These are phyloP conservation scores for Aureobasidium mangrovei DNA, from an alignment of 2,329 filamentous ascomycete genomes.

Conservation along the genomic window DNA sequence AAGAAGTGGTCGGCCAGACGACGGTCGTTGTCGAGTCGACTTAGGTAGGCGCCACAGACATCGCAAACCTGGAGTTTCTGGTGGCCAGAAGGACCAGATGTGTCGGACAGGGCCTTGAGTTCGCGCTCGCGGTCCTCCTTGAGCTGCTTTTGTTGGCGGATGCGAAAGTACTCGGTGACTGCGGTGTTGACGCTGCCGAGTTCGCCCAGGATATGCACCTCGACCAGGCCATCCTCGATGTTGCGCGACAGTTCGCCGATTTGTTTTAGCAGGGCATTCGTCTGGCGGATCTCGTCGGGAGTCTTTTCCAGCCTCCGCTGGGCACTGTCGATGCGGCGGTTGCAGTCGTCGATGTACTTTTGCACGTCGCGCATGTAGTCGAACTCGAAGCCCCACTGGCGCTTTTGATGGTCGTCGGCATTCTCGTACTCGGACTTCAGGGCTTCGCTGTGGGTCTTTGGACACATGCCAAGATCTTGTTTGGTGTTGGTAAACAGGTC, in stretches of 20 bases:
- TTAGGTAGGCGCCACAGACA: slow-evolving; percentile 92
- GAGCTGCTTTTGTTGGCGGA: slow-evolving; percentile 68
- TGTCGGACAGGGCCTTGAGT: slow-evolving; percentile 83
- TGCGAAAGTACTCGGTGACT: slow-evolving; percentile 78
- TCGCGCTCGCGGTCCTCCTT: slow-evolving; percentile 82
- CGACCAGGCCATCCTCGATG: slow-evolving; percentile 73
- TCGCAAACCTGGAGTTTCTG: slow-evolving; percentile 99
- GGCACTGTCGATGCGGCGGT: slow-evolving; percentile 81
- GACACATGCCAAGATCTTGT: slow-evolving; percentile 85
- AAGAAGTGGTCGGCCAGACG: slow-evolving; percentile 95
- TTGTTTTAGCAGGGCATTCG: slow-evolving; percentile 77
- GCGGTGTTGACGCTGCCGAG: slow-evolving; percentile 71
- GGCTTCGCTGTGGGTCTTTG: slow-evolving; percentile 78
- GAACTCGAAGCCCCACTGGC: slow-evolving; percentile 82
- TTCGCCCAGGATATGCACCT: slow-evolving; percentile 79
- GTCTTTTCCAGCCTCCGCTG: slow-evolving; percentile 93
- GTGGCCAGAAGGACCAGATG: slow-evolving; percentile 83
- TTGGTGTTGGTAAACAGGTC: slow-evolving; percentile 99
- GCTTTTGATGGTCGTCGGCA: slow-evolving; percentile 60
- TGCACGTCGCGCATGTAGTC: slow-evolving; percentile 95
- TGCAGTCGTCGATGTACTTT: slow-evolving; percentile 95
- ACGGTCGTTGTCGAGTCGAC: slow-evolving; percentile 85
- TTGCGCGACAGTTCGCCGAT: slow-evolving; percentile 73
- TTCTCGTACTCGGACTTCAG: slow-evolving; percentile 83
- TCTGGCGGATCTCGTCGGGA: slow-evolving; percentile 92